Evolutionary conservation across 805 yeast species (phyloP).

Genomic region (Saturnispora saitoi): DNA sequence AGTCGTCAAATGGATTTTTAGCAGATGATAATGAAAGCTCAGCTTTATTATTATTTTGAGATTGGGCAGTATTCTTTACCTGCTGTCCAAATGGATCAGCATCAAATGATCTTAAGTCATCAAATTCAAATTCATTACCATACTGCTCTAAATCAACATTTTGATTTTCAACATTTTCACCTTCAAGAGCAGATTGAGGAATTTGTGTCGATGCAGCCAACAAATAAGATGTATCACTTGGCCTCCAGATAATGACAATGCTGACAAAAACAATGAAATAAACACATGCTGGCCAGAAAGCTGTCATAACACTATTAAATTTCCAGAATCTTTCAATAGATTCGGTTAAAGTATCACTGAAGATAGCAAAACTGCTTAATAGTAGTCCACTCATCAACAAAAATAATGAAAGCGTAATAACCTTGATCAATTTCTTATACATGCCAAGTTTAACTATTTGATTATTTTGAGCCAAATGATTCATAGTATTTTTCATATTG

Average conservation of each 20-base stretch:
- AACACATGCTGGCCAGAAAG: constrained; percentile 91
- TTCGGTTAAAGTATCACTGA: constrained; percentile 68
- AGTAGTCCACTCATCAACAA: constrained; percentile 64
- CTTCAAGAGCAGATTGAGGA: constrained; percentile 48
- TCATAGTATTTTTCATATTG: constrained; percentile 67
- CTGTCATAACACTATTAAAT: constrained; percentile 75
- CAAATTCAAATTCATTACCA: constrained; percentile 53
- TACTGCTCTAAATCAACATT: constrained; percentile 26
- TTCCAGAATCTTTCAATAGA: constrained; percentile 88
- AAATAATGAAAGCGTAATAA: constrained; percentile 65
- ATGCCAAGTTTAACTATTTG: constrained; percentile 85
- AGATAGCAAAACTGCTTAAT: constrained; percentile 57
- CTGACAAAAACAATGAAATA: constrained; percentile 78
- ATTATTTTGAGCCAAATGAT: constrained; percentile 68
- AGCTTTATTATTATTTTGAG: background rate
- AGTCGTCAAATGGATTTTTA: constrained; percentile 27
- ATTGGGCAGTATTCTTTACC: background rate
- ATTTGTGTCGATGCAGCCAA: constrained; percentile 91
- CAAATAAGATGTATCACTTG: constrained; percentile 90
- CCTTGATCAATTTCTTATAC: constrained; percentile 70
- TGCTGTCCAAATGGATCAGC: constrained; percentile 25
- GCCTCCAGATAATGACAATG: constrained; percentile 92
- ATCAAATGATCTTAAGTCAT: constrained; percentile 43
- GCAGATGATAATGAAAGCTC: constrained; percentile 6
- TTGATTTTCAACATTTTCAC: constrained; percentile 17